phyloP scores from a whole-genome alignment of 169 alveolate genomes.

The Miamiensis avidus region DNA sequence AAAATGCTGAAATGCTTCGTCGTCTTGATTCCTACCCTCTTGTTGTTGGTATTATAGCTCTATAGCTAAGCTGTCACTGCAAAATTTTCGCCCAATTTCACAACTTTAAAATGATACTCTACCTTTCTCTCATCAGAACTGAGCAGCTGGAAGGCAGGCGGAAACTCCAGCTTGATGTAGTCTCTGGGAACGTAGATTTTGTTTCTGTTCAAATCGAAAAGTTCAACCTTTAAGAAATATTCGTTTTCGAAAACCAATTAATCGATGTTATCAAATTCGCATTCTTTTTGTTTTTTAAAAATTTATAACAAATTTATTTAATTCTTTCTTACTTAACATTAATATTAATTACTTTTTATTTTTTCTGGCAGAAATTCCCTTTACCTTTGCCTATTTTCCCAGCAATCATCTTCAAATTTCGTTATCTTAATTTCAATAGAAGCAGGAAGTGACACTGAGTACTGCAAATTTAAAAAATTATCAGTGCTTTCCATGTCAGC shows the following conservation, averaged over 20 bases:
- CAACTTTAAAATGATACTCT: neutral
- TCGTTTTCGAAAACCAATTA: neutral
- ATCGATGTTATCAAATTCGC: neutral
- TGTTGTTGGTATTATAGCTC: no score
- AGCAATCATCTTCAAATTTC: neutral
- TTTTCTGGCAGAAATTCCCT: no score
- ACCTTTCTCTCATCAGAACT: neutral
- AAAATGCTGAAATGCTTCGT: no score
- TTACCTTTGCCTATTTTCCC: neutral
- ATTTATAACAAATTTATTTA: no score
- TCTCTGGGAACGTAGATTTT: neutral
- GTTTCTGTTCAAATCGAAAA: neutral
- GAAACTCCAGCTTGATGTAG: neutral
- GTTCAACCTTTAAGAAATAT: no score
- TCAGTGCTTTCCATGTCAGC: no score
- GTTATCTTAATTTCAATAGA: neutral
- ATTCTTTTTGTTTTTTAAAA: neutral
- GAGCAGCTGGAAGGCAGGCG: neutral
- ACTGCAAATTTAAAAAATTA: no score
- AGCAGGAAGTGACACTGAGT: neutral
- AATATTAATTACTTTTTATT: no score
- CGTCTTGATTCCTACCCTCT: no score
- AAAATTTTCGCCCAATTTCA: neutral
- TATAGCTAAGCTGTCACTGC: neutral
- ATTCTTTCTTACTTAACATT: no score